Evolutionary conservation across 306 rosid species (phyloP).

Genomic region (Citrullus mucosospermus): DNA sequence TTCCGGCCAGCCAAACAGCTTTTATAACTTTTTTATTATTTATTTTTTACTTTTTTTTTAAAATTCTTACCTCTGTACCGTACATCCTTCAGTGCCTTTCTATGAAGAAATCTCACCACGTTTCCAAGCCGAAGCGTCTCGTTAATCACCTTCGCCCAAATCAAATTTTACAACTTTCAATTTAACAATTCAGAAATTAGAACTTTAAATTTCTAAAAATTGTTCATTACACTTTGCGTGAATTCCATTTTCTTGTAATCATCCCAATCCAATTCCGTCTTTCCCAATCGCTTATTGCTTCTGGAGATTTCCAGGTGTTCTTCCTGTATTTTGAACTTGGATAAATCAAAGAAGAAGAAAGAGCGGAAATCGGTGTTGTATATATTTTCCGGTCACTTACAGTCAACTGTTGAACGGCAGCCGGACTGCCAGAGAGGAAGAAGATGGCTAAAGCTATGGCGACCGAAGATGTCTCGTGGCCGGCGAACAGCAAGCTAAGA

Average conservation of each 20-base stretch:
- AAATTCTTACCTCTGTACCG: constrained; percentile 57
- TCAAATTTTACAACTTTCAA: background rate
- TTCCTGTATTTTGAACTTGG: constrained; percentile 24
- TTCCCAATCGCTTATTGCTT: constrained; percentile 52
- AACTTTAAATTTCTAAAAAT: background rate
- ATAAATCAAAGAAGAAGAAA: background rate
- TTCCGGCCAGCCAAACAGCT: background rate
- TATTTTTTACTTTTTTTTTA: background rate
- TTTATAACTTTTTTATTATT: background rate
- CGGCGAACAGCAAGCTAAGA: constrained; percentile 83
- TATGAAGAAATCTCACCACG: constrained; percentile 93
- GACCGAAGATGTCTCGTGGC: constrained; percentile 94
- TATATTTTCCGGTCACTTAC: constrained; percentile 20
- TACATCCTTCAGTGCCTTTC: constrained; percentile 81
- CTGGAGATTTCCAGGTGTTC: constrained; percentile 68
- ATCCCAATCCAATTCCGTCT: constrained; percentile 71
- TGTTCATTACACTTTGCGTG: constrained; percentile 78
- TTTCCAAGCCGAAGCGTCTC: constrained; percentile 93
- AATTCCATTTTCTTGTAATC: constrained; percentile 90
- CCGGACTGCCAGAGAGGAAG: constrained; percentile 64
- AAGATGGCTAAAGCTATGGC: constrained; percentile 74
- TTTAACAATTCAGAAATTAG: background rate
- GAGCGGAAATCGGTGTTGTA: background rate
- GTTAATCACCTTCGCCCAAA: constrained; percentile 55
- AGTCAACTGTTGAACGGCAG: constrained; percentile 52